Evolutionary conservation across 176 grass and related monocot species (phyloP), one percentile per base, ranked within the genome.

Genomic region (Bonia amplexicaulis): DNA sequence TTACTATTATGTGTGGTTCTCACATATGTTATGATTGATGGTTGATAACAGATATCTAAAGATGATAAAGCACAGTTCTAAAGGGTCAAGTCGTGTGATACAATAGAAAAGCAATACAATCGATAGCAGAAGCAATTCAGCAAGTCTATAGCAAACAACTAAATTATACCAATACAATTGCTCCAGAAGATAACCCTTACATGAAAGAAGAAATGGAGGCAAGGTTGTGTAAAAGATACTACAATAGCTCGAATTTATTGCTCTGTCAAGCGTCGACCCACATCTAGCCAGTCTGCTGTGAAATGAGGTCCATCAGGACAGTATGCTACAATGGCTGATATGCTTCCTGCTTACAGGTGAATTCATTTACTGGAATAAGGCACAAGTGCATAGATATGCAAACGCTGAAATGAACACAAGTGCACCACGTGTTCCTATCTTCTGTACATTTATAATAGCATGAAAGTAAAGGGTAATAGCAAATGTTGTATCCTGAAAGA

Each of bases 401-500:
- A 16, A 74, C 61, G 75, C n/a, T 73, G 39, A 17, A 72, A 66
- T 69, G 69, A 67, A 51, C 47, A 68, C 20, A 14, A 63, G 9
- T 57, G 72, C 37, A 19, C 26, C 7, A 39, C 12, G 41, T 86
- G 65, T 16, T 62, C 49, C 25, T 64, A 59, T 47, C 57, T 76
- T 77, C 45, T 9, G 12, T 33, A 53, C n/a, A 78, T 66, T 35
- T 15, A 74, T 35, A 73, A 73, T 20, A 60, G 22, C 60, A 84
- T 74, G 20, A 53, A 90, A 74, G 23, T 49, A 73, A 74, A 86
- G 20, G 55, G 27, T 40, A 57, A 47, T 47, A 73, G 44, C 9
- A 84, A 71, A 89, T 80, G 40, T 1, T 59, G 31, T 60, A 46
- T 89, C 69, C 77, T 69, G n/a, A 67, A 22, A 62, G 16, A 83